These are phyloP conservation scores for Orobanche coerulescens DNA, from an alignment of 257 asterid species.

Conservation along the genomic window DNA sequence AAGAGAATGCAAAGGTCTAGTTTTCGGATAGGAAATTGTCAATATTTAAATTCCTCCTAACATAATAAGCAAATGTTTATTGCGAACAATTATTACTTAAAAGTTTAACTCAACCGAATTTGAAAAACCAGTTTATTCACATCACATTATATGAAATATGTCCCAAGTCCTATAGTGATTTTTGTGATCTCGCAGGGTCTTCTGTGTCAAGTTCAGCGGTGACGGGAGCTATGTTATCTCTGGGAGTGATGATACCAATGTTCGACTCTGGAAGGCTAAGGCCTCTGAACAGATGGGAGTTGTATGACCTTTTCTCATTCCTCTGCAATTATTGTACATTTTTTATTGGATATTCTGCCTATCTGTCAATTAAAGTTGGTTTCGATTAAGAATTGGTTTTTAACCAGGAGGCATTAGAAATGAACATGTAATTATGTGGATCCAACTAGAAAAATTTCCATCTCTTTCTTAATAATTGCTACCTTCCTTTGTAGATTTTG, in stretches of 20 bases:
- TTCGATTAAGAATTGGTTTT: background rate
- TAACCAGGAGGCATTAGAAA: background rate
- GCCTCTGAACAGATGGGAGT: constrained; percentile 97
- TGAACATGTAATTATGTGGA: background rate
- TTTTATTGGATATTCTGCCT: background rate
- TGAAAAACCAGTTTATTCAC: background rate
- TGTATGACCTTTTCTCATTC: constrained; percentile 46
- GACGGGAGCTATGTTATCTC: constrained; percentile 82
- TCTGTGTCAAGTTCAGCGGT: constrained; percentile 84
- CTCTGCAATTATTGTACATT: constrained; percentile 6
- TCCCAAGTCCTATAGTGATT: background rate
- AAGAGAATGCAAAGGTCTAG: constrained; percentile 96
- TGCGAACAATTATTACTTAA: background rate
- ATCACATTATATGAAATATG: background rate
- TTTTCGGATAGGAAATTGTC: background rate
- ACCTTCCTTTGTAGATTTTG: constrained; percentile 46
- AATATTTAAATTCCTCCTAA: background rate
- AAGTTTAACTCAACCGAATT: background rate
- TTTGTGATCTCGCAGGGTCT: constrained; percentile 51
- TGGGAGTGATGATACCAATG: constrained; percentile 94
- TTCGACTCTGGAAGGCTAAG: constrained; percentile 96
- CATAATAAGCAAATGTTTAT: background rate
- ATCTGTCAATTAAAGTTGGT: background rate
- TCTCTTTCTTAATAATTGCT: background rate
- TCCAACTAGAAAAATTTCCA: background rate